Evolutionary conservation across 2,329 filamentous ascomycete genomes (phyloP).

Genomic region (Microdochium paspali): DNA sequence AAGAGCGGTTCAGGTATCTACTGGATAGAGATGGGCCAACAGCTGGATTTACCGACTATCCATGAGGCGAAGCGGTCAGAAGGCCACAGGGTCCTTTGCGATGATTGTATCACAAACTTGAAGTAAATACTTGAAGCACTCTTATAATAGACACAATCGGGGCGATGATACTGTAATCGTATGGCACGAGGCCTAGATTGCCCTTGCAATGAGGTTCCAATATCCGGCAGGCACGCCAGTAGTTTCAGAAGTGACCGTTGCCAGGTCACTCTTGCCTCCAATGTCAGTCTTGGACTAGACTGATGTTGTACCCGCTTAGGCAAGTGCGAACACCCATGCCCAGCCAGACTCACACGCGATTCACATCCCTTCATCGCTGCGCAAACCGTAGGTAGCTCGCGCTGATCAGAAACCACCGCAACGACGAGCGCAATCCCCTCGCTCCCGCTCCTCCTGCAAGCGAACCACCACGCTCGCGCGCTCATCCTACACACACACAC

Average conservation of each 20-base stretch:
- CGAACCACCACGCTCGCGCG: no score
- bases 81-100: no score
- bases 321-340: background rate
- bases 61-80: conserved; percentile 4
- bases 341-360: no score
- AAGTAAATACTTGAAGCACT: background rate
- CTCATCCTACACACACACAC: no score
- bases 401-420: background rate
- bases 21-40: conserved; percentile 32
- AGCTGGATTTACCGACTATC: conserved; percentile 39
- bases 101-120: background rate
- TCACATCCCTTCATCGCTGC: no score
- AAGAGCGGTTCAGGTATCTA: conserved; percentile 33
- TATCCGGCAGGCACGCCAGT: no score
- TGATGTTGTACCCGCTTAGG: background rate
- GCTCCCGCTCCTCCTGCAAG: background rate
- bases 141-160: no score
- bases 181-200: no score
- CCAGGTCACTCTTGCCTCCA: background rate
- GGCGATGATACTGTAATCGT: no score
- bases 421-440: background rate
- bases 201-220: no score
- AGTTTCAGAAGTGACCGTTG: background rate
- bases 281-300: background rate
- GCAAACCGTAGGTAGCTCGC: no score